Evolutionary conservation across 1,284 basidiomycete species (phyloP).

Genomic region (Fereydounia khargensis): DNA sequence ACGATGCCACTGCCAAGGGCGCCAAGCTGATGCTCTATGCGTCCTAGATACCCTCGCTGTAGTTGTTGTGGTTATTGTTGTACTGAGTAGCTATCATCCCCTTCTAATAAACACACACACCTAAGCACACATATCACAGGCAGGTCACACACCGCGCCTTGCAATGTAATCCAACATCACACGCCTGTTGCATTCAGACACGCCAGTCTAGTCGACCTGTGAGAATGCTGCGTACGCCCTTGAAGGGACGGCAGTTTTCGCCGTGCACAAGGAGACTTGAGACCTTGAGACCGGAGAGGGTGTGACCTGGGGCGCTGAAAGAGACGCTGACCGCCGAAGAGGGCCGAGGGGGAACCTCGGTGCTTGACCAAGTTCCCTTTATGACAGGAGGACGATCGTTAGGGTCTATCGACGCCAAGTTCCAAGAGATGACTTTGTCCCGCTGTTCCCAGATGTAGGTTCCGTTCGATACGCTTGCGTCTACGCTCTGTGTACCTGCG

Average conservation of each 20-base stretch:
- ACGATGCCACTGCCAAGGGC: constrained; percentile 63
- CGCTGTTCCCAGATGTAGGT: constrained; percentile 37
- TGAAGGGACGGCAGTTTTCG: constrained; percentile 66
- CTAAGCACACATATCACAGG: no score
- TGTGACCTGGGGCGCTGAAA: constrained; percentile 72
- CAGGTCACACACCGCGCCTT: no score
- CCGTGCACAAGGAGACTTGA: constrained; percentile 76
- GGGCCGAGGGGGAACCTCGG: constrained; percentile 32
- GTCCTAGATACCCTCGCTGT: no score
- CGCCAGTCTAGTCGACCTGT: constrained; percentile 47
- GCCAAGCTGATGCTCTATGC: constrained; percentile 88
- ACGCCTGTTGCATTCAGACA: no score
- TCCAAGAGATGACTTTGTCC: constrained; percentile 32
- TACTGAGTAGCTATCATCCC: no score
- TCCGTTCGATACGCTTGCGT: constrained; percentile 27
- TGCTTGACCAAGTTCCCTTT: constrained; percentile 25
- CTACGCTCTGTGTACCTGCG: constrained; percentile 33
- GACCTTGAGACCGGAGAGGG: constrained; percentile 76
- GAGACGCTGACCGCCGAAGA: constrained; percentile 70
- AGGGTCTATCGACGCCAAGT: constrained; percentile 14
- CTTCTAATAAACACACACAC: no score
- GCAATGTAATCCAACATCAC: no score
- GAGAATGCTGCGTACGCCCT: constrained; percentile 61
- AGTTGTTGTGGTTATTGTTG: no score
- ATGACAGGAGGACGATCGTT: constrained; percentile 11